Conservation (phyloP, 139 green algal species). For the Pedinophyceae sp. region DNA sequence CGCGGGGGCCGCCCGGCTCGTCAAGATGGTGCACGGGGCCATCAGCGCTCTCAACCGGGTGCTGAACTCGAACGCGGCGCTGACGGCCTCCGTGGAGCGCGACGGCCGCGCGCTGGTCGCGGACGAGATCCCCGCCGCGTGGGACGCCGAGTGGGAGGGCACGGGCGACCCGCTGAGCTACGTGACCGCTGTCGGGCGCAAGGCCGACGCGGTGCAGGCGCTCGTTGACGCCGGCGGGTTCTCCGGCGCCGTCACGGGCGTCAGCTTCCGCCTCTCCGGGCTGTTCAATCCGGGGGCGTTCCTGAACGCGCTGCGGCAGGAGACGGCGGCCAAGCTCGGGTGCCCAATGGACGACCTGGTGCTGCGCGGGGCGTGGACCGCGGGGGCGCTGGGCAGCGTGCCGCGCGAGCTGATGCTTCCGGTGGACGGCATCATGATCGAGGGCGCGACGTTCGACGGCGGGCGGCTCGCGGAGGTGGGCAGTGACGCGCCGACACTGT, state of each 20-base stretch:
- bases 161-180: constrained; percentile 32
- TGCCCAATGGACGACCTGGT: constrained; percentile 36
- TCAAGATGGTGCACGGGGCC: constrained; percentile 17
- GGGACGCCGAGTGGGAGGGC: constrained; percentile 44
- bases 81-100: background rate
- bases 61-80: background rate
- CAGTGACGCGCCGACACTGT: background rate
- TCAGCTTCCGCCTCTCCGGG: constrained; percentile 26
- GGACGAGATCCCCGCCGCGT: constrained; percentile 29
- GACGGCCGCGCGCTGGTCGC: constrained; percentile 18
- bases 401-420: constrained; percentile 6
- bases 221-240: background rate
- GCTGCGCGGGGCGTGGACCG: constrained; percentile 37
- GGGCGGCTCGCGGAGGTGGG: constrained; percentile 8
- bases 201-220: background rate
- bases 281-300: constrained; percentile 47
- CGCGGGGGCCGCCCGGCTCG: constrained; percentile 14
- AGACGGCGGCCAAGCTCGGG: constrained; percentile 18
- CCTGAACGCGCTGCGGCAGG: constrained; percentile 53
- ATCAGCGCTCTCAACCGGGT: constrained; percentile 21
- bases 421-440: constrained; percentile 23
- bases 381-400: constrained; percentile 15
- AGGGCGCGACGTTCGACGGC: constrained; percentile 25
- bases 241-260: background rate
- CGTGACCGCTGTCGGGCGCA: background rate